phyloP scores from a whole-genome alignment of 2,329 filamentous ascomycete genomes.

The Talaromyces marneffei region DNA sequence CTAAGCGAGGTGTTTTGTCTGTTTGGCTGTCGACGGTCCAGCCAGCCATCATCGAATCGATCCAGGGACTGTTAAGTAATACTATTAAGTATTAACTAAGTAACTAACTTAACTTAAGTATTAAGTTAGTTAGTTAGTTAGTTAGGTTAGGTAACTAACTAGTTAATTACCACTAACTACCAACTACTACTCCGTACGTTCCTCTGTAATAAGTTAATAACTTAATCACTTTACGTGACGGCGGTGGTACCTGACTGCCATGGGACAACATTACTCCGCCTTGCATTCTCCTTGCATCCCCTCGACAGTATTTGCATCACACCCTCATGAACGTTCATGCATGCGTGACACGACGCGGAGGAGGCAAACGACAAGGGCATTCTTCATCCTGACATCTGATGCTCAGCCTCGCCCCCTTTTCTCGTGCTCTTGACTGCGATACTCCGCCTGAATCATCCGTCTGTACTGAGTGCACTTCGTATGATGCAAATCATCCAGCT shows the following conservation, averaged over 20 bases:
- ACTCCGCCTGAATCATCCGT: background rate
- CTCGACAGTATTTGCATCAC: background rate
- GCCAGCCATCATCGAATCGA: background rate
- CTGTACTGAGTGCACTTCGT: too few relatives aligned
- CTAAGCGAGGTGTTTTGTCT: background rate
- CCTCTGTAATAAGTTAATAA: too few relatives aligned
- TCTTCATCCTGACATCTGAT: background rate
- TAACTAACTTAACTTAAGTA: too few relatives aligned
- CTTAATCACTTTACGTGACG: too few relatives aligned
- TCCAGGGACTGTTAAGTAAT: too few relatives aligned
- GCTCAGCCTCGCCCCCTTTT: background rate
- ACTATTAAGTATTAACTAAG: too few relatives aligned
- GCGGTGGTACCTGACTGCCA: background rate
- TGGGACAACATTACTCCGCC: constrained; percentile 7
- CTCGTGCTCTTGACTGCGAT: background rate
- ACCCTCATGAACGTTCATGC: background rate
- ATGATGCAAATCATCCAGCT: background rate
- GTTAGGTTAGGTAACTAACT: too few relatives aligned
- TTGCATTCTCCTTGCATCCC: background rate
- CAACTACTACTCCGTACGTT: too few relatives aligned
- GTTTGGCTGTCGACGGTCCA: background rate
- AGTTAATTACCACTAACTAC: too few relatives aligned
- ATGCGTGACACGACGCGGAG: background rate
- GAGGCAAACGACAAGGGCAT: background rate
- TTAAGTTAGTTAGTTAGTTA: too few relatives aligned